These are phyloP conservation scores for Dacryopinax spathularia DNA, from an alignment of 768 basidiomycete species.

Conservation along the genomic window DNA sequence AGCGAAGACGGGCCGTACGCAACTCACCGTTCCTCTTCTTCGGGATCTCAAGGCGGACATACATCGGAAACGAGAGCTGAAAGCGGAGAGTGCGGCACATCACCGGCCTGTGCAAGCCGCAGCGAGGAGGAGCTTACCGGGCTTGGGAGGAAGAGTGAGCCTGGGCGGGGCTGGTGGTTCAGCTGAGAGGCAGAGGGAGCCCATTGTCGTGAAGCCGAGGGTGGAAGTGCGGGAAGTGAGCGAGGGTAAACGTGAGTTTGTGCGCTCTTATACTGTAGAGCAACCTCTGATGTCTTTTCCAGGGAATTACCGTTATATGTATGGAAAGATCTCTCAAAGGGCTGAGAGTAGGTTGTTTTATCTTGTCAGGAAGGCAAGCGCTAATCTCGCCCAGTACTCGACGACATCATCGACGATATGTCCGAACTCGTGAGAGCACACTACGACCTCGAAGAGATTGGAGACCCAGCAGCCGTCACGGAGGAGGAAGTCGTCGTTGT, in stretches of 20 bases:
- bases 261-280: not conserved
- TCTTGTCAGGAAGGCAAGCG: not conserved
- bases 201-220: constrained; percentile 9
- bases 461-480: constrained; percentile 52
- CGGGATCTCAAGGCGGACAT: constrained; percentile 25
- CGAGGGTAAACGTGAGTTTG: constrained; percentile 14
- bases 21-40: constrained; percentile 21
- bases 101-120: not conserved
- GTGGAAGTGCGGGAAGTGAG: constrained; percentile 6
- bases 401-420: constrained; percentile 76
- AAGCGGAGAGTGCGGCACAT: constrained; percentile 13
- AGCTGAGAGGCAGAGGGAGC: constrained; percentile 23
- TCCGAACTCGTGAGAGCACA: constrained; percentile 55
- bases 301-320: constrained; percentile 76
- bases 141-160: constrained; percentile 1
- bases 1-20: not conserved
- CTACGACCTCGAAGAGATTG: constrained; percentile 59
- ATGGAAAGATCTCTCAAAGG: constrained; percentile 72
- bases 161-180: constrained; percentile 17
- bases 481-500: constrained; percentile 57
- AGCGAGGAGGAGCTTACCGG: not conserved
- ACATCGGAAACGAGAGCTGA: constrained; percentile 18
- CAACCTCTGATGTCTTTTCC: not conserved
- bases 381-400: constrained; percentile 42
- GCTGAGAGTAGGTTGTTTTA: constrained; percentile 47